Evolutionary conservation across 1,284 basidiomycete genomes (phyloP).

Genomic region (Xanthoconium separans): DNA sequence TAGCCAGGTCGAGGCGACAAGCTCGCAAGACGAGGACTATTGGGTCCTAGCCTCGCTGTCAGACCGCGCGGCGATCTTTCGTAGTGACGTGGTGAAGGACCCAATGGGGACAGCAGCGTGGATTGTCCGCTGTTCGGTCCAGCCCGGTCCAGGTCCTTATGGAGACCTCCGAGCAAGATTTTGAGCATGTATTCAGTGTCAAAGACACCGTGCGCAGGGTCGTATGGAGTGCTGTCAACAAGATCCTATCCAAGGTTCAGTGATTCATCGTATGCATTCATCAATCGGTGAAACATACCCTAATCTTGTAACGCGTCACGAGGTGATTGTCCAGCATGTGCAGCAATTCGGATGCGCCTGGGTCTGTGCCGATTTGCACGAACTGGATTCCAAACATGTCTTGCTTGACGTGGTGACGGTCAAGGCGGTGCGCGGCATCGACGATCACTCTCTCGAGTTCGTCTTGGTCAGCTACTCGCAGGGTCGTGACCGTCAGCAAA

Average conservation of each 20-base stretch:
- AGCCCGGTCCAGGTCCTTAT: slow-evolving; percentile 24
- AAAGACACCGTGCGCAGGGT: slow-evolving; percentile 33
- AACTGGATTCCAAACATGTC: slow-evolving; percentile 50
- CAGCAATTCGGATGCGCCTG: slow-evolving; percentile 43
- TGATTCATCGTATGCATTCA: neutral
- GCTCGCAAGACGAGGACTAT: slow-evolving; percentile 15
- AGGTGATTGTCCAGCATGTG: slow-evolving; percentile 47
- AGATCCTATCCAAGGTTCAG: slow-evolving; percentile 38
- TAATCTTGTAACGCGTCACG: slow-evolving; percentile 34
- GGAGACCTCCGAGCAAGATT: slow-evolving; percentile 42
- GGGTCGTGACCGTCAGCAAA: neutral
- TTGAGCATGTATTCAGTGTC: slow-evolving; percentile 42
- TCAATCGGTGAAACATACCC: slow-evolving; percentile 29
- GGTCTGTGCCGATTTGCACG: slow-evolving; percentile 51
- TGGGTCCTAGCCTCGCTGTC: slow-evolving; percentile 10
- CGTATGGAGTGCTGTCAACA: slow-evolving; percentile 45
- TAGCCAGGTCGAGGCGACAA: slow-evolving; percentile 14
- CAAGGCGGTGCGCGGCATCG: slow-evolving; percentile 46
- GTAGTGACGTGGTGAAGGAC: neutral
- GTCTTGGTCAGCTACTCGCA: slow-evolving; percentile 42
- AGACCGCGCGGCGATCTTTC: slow-evolving; percentile 21
- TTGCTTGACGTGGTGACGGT: slow-evolving; percentile 35
- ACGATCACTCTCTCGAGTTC: slow-evolving; percentile 50
- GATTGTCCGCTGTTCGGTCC: slow-evolving; percentile 7
- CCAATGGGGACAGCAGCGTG: slow-evolving; percentile 9